Conservation (phyloP, 305 asterid genomes). For the Solanum hybrid region DNA sequence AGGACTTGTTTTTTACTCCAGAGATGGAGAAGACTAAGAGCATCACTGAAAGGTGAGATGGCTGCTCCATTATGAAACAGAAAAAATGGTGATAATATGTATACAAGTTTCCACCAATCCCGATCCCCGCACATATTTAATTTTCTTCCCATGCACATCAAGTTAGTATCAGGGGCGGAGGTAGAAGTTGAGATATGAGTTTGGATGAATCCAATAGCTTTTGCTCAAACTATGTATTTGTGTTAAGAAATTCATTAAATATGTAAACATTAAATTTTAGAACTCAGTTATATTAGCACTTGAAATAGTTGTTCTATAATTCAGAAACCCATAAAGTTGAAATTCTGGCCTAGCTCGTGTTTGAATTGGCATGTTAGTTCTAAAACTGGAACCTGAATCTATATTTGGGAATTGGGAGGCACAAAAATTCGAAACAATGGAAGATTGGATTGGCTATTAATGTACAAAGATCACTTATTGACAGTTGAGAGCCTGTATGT, state of each 20-base stretch:
- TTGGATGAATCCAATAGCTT: neutral
- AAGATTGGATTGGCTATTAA: neutral
- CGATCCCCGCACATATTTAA: neutral
- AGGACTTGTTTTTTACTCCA: neutral
- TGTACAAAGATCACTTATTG: neutral
- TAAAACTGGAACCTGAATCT: neutral
- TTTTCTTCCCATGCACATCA: neutral
- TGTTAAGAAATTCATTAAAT: neutral
- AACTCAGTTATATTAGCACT: neutral
- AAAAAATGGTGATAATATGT: neutral
- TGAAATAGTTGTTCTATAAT: neutral
- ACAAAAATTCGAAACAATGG: neutral
- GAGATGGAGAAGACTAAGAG: neutral
- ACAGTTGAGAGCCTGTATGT: neutral
- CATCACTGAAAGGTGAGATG: neutral
- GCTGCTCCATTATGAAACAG: neutral
- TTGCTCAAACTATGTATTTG: neutral
- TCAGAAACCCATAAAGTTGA: neutral
- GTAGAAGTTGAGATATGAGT: neutral
- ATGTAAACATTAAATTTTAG: neutral
- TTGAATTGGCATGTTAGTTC: neutral
- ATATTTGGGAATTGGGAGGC: slow-evolving; percentile 1
- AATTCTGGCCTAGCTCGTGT: neutral
- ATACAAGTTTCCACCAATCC: neutral
- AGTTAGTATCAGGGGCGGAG: neutral